Evolutionary conservation across 1,139 yeast genomes (phyloP).

Genomic region (Saccharomycopsis hybrid): DNA sequence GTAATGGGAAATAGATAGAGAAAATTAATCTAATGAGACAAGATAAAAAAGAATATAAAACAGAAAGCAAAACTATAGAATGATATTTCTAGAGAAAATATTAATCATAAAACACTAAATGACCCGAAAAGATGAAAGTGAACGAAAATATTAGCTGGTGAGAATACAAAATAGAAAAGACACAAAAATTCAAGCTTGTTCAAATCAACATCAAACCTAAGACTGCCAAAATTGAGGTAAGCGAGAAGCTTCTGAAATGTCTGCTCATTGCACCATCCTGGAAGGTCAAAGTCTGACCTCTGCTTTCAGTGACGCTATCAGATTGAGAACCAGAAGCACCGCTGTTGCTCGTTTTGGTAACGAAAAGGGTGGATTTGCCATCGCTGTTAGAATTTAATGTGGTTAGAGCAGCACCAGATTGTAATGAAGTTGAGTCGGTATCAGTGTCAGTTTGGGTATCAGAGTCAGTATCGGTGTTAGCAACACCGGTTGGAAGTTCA

Average conservation of each 20-base stretch:
- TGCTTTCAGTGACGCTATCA: slow-evolving; percentile 9
- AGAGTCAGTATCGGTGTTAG: background rate
- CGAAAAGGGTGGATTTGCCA: slow-evolving; percentile 12
- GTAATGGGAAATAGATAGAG: too few relatives aligned
- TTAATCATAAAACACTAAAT: too few relatives aligned
- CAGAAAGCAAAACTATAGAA: too few relatives aligned
- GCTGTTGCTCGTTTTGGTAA: slow-evolving; percentile 9
- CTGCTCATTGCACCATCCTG: slow-evolving; percentile 13
- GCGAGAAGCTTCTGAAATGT: background rate
- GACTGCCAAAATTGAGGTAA: background rate
- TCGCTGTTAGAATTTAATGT: slow-evolving; percentile 1
- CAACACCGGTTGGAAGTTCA: too few relatives aligned
- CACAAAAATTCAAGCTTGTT: too few relatives aligned
- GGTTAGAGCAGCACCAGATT: background rate
- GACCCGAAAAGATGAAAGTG: too few relatives aligned
- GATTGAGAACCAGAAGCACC: background rate
- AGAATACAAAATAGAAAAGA: too few relatives aligned
- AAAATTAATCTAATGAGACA: too few relatives aligned
- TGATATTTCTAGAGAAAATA: too few relatives aligned
- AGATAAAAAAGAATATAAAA: too few relatives aligned
- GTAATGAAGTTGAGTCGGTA: background rate
- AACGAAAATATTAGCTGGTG: too few relatives aligned
- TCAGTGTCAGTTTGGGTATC: background rate
- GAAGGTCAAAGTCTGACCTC: slow-evolving; percentile 19
- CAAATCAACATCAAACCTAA: background rate